Evolutionary conservation across 2,329 filamentous ascomycete genomes (phyloP), one percentile per base, ranked within the genome.

Genomic region (Fusarium verticillioides): DNA sequence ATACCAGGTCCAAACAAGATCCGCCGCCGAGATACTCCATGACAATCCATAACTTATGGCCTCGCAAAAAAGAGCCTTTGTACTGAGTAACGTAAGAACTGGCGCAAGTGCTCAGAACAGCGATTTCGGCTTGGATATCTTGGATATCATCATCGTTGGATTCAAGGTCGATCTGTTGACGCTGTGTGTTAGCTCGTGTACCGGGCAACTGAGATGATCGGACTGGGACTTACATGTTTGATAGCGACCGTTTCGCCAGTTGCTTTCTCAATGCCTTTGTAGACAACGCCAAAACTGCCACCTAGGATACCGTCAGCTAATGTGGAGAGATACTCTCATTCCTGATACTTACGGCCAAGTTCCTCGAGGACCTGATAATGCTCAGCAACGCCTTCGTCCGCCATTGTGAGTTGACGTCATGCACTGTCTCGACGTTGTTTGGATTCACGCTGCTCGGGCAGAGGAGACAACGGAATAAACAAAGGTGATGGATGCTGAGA

Each of bases 21-120:
- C 96, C 96, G 72, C 96, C 96, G 10, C 96, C 96, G 16, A 99
- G 86, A 80, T 93, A 99, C 83, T 99, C 96, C 96, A 99, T 99
- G 66, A 98, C 94, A 80, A 99, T 99, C 96, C 96, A 99, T 86
- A 99, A 86, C 84, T 98, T 99, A 81, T 95, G 93, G 32, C 96
- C 96, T 76, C 94, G 91, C n/a, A 98, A 89, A 82, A 98, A 99
- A 80, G 95, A 98, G 28, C 94, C 93, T 82, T 95, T 97, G 87
- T 99, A 99, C 81, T 97, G 94, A 21, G 96, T 98, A 76, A 99
- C 95, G 82, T 93, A 97, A 53, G 93, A 93, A 81, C 95, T 98
- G 75, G 93, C 93, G 85, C 96, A 99, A 60, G 96, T 98, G 83
- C 95, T 96, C 69, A 99, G 87, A 39, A 99, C 93, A 6, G 94